Percentiles rank a stretch among this genome's conserved stretches.
These are phyloP conservation scores for Neurospora sp. DNA, from an alignment of 495 filamentous ascomycete genomes.

Conservation along the genomic window DNA sequence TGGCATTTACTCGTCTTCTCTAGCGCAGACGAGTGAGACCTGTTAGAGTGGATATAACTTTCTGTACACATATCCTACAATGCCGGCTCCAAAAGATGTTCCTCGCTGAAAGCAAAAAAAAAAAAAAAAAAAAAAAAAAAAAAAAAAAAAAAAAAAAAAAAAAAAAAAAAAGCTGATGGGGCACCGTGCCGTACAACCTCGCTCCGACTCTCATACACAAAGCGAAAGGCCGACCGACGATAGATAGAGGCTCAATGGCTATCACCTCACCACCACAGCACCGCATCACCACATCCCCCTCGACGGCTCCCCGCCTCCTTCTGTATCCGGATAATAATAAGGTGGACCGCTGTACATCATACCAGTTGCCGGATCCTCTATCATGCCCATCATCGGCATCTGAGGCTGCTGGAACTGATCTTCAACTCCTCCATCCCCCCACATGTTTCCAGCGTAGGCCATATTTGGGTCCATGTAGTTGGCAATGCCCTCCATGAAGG, in stretches of 20 bases:
- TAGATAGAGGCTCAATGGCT: not conserved
- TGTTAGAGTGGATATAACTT: not conserved
- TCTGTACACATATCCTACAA: not conserved
- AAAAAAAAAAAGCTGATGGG: not conserved
- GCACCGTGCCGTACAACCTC: not conserved
- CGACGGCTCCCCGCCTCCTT: not conserved
- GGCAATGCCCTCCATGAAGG: not conserved
- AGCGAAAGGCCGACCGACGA: not conserved
- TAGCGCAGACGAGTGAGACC: not conserved
- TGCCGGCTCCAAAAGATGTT: not conserved
- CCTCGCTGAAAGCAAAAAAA: not conserved
- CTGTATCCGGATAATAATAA: not conserved
- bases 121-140: too few relatives aligned
- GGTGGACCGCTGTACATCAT: not conserved
- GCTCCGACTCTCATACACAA: not conserved
- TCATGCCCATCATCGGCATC: not conserved
- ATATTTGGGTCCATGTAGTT: not conserved
- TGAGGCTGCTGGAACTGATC: not conserved
- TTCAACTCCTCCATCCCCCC: not conserved
- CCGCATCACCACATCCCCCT: not conserved
- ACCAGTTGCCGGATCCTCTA: not conserved
- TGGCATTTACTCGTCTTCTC: not conserved
- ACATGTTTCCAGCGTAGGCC: not conserved
- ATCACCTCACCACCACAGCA: not conserved
- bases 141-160: too few relatives aligned